Evolutionary conservation across 768 basidiomycete genomes (phyloP), one percentile per base, ranked within the genome.

Genomic region (Russula foetens): DNA sequence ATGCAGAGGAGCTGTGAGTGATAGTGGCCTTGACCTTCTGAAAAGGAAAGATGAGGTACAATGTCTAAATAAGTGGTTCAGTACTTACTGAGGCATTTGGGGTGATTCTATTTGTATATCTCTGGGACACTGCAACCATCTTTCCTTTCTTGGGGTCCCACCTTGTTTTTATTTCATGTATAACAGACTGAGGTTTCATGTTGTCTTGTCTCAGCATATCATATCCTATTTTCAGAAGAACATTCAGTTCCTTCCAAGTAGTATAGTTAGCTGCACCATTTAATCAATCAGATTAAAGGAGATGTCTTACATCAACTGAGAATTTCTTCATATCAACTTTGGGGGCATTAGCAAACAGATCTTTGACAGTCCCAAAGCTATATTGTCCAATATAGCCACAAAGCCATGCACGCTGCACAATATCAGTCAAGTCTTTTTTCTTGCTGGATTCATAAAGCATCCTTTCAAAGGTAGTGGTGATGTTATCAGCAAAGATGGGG

Each of bases 281-380:
- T 19, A 39, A 44, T 17, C 23, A 6, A 44, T 35, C 7, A 3
- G 33, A 54, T n/a, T 19, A 35, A 14, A 12, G 4, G 21, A 7
- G 8, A 31, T n/a, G n/a, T n/a, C 75, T 44, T 57, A 83, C 81
- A 43, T 67, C 62, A 1, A 67, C 60, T 1, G 65, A 48, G 46
- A 79, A 64, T 12, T 75, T 74, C 8, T 60, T 60, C 1, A 81
- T 81, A 63, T 84, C 71, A 24, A 85, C 78, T 60, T 70, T 73
- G 2, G 63, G 64, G 1, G 79, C 79, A 23, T 74, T 74, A 0
- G 70, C 73, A 58, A 83, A 78, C 4, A 71, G 70, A 54, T 72
- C 75, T 45, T 72, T 72, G 23, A 79, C 14, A 4, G 29, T 38
- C 14, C 39, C 58, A 7, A 77, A 75, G 7, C 71, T 71, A 56